These are phyloP conservation scores for Starmerella apis DNA, from an alignment of 805 yeast genomes.

Conservation along the genomic window DNA sequence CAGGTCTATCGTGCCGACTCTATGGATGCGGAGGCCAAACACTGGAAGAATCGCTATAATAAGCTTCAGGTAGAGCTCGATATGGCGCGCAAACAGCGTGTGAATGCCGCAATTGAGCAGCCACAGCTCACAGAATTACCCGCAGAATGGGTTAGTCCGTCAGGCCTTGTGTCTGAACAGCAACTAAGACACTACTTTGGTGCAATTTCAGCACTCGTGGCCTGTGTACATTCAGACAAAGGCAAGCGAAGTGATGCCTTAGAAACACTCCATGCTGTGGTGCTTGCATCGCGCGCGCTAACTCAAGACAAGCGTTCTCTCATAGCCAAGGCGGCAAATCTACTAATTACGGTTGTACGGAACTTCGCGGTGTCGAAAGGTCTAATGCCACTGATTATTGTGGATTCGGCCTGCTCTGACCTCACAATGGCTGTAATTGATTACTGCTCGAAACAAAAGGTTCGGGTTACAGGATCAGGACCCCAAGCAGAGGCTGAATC, in stretches of 20 bases:
- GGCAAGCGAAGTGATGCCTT: conserved; percentile 25
- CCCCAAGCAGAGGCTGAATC: neutral
- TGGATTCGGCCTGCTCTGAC: conserved; percentile 69
- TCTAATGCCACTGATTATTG: conserved; percentile 57
- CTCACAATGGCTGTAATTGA: conserved; percentile 49
- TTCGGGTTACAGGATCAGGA: neutral
- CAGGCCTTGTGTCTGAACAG: conserved; percentile 28
- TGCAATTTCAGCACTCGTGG: conserved; percentile 31
- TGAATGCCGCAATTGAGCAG: conserved; percentile 18
- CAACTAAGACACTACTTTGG: conserved; percentile 29
- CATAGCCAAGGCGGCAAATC: conserved; percentile 59
- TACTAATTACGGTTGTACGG: conserved; percentile 65
- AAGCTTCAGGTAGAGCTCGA: conserved; percentile 28
- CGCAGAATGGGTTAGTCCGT: conserved; percentile 4
- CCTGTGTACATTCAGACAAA: conserved; percentile 25
- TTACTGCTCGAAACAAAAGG: conserved; percentile 6
- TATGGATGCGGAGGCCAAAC: conserved; percentile 30
- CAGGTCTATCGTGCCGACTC: conserved; percentile 25
- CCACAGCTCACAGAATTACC: conserved; percentile 8
- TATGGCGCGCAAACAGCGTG: conserved; percentile 14
- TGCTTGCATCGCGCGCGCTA: conserved; percentile 30
- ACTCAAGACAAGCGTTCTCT: conserved; percentile 22
- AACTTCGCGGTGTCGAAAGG: conserved; percentile 55
- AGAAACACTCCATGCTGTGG: conserved; percentile 30
- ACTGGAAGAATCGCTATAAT: conserved; percentile 32